Conservation (phyloP, 2,329 filamentous ascomycete genomes). For the Fusarium guadeloupense region DNA sequence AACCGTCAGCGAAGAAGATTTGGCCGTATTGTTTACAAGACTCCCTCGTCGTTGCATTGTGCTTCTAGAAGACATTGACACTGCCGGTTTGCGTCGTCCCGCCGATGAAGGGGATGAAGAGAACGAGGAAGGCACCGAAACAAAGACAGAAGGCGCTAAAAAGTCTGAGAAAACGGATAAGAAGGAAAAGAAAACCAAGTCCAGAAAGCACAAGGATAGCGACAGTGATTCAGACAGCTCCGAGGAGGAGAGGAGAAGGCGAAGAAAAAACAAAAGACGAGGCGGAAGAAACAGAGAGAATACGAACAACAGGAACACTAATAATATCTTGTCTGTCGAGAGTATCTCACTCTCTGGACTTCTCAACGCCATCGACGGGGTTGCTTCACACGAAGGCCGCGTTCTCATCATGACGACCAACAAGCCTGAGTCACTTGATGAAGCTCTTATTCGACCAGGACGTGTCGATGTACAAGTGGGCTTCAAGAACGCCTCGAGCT, state of each 20-base stretch:
- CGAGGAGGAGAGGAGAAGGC: constrained; percentile 35
- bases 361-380: constrained; percentile 85
- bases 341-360: constrained; percentile 80
- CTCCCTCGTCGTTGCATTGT: constrained; percentile 72
- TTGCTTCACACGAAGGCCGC: constrained; percentile 80
- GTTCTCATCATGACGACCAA: constrained; percentile 88
- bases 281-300: constrained; percentile 28
- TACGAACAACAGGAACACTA: constrained; percentile 36
- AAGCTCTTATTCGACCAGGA: constrained; percentile 77
- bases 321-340: constrained; percentile 37
- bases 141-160: constrained; percentile 4
- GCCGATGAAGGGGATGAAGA: constrained; percentile 45
- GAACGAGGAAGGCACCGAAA: constrained; percentile 19
- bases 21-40: constrained; percentile 66
- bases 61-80: constrained; percentile 75
- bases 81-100: constrained; percentile 64
- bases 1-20: constrained; percentile 68
- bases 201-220: constrained; percentile 41
- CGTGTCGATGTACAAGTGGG: constrained; percentile 75
- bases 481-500: constrained; percentile 67
- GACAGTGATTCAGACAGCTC: constrained; percentile 40
- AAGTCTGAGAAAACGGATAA: constrained; percentile 15
- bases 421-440: constrained; percentile 75
- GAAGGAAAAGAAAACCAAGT: constrained; percentile 41
- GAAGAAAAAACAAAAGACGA: constrained; percentile 31